phyloP scores from a whole-genome alignment of 2,329 filamentous ascomycete species.

The Myriosclerotinia scirpicola region DNA sequence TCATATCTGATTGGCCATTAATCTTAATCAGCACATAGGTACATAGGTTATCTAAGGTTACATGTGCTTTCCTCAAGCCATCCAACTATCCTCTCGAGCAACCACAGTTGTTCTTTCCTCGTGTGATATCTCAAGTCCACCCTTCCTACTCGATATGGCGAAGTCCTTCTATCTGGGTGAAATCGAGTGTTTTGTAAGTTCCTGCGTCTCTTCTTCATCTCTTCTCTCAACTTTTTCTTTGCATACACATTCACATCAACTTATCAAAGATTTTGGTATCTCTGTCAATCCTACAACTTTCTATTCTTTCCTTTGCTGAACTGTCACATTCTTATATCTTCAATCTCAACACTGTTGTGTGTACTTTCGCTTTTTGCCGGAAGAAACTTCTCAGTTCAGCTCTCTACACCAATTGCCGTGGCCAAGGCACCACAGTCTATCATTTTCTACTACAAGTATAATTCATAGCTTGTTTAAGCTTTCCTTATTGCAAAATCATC shows the following conservation, averaged over 20 bases:
- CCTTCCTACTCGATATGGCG: not conserved
- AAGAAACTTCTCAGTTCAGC: conserved; percentile 11
- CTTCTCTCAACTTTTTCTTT: not conserved
- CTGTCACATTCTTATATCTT: not conserved
- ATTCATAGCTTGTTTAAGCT: not conserved
- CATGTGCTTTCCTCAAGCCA: not conserved
- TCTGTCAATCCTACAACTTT: not conserved
- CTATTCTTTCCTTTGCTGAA: not conserved
- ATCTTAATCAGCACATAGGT: not conserved
- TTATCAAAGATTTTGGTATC: conserved; percentile 14
- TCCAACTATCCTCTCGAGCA: not conserved
- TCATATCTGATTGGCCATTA: not conserved
- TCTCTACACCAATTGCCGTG: not conserved
- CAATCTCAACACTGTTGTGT: not conserved
- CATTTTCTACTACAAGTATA: not conserved
- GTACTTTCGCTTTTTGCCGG: not conserved
- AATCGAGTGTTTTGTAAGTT: conserved; percentile 2
- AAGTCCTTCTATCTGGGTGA: not conserved
- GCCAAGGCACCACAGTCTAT: not conserved
- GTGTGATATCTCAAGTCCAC: not conserved
- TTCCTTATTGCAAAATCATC: conserved; percentile 1
- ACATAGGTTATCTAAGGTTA: too few species aligned
- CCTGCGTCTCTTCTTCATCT: not conserved
- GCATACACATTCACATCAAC: conserved; percentile 11
- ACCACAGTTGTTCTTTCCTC: conserved; percentile 2